A percentile compares a stretch with the other conserved stretches of the same genome.
Evolutionary conservation across 345 rosid genomes (phyloP).

Genomic region (Moricandia arvensis): DNA sequence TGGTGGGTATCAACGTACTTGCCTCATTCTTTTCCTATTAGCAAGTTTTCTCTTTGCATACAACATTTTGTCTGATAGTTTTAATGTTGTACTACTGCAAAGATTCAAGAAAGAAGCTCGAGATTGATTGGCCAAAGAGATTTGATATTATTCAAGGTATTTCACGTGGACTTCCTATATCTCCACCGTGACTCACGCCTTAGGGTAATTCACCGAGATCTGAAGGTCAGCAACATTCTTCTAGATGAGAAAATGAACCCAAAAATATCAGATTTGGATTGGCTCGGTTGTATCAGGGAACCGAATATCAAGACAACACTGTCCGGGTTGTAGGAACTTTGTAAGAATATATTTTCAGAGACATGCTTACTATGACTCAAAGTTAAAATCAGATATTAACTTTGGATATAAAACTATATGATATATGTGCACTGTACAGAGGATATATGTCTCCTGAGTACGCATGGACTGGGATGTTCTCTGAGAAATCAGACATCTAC

Average conservation of each 20-base stretch:
- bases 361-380: neutral
- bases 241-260: constrained; percentile 27
- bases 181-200: constrained; percentile 30
- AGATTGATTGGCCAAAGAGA: constrained; percentile 25
- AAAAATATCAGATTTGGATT: constrained; percentile 36
- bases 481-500: constrained; percentile 47
- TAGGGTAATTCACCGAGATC: constrained; percentile 23
- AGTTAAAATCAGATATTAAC: neutral
- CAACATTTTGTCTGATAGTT: neutral
- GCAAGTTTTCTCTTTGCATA: neutral
- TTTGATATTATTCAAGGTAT: constrained; percentile 16
- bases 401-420: neutral
- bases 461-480: constrained; percentile 30
- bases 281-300: constrained; percentile 31
- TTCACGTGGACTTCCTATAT: constrained; percentile 28
- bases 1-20: constrained; percentile 27
- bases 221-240: constrained; percentile 29
- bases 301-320: constrained; percentile 20
- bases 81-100: neutral
- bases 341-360: constrained; percentile 14
- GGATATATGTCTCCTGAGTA: constrained; percentile 6
- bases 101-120: constrained; percentile 19
- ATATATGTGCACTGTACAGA: neutral
- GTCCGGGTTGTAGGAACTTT: constrained; percentile 26
- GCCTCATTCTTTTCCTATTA: neutral